A percentile compares a stretch with the other conserved stretches of the same genome.
Evolutionary conservation across 129 eudicot genomes (phyloP).

Genomic region (Artemisia tridentata): DNA sequence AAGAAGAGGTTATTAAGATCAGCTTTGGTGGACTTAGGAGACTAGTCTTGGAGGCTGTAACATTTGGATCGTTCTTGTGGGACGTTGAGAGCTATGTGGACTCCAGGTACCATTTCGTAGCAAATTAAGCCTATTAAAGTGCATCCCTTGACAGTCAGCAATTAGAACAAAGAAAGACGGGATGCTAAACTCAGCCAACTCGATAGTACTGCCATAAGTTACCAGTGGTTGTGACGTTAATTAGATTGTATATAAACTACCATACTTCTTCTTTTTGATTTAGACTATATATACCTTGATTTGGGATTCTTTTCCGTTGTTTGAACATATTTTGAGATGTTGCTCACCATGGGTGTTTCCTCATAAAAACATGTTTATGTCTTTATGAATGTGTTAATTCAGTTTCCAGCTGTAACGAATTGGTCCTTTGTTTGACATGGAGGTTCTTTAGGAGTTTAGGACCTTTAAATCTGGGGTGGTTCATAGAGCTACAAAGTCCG

Average conservation of each 20-base stretch:
- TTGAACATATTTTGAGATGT: conserved; percentile 8
- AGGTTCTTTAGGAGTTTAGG: background rate
- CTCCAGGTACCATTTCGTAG: conserved; percentile 71
- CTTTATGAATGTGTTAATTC: background rate
- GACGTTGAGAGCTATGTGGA: conserved; percentile 94
- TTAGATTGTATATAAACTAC: conserved; percentile 39
- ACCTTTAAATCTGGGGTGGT: background rate
- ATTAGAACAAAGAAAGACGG: conserved; percentile 1
- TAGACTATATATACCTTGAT: conserved; percentile 24
- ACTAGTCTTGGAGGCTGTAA: conserved; percentile 91
- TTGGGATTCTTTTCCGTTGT: background rate
- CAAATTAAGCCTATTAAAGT: conserved; percentile 34
- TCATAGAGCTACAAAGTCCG: too few relatives aligned
- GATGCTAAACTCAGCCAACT: conserved; percentile 13
- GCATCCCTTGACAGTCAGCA: conserved; percentile 12
- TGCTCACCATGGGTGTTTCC: background rate
- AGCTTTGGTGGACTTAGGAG: conserved; percentile 77
- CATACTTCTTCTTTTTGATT: conserved; percentile 1
- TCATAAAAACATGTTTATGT: background rate
- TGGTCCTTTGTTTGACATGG: background rate
- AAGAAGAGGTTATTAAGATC: conserved; percentile 72
- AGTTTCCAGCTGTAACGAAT: background rate
- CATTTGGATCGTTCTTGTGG: conserved; percentile 97
- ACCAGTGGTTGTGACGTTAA: conserved; percentile 17
- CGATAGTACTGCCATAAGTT: conserved; percentile 15